Percentiles rank a stretch among this genome's conserved stretches.
Conservation (phyloP, 2,329 filamentous ascomycete genomes). For the Fusarium tuaranense region DNA sequence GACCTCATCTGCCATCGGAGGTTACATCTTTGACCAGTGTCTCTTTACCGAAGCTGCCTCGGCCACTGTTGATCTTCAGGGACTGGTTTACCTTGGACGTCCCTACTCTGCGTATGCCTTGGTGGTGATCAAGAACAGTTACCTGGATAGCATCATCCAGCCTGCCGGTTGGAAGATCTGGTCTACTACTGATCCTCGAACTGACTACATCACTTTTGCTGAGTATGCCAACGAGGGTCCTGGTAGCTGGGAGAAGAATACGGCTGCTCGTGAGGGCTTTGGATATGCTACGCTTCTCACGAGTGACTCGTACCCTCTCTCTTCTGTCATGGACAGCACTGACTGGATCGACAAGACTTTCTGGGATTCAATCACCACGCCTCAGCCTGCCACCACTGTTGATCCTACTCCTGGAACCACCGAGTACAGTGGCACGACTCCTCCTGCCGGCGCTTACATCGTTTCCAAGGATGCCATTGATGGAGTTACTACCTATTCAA, state of each 20-base stretch:
- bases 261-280: conserved; percentile 27
- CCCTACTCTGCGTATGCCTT: conserved; percentile 59
- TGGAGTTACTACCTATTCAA: conserved; percentile 39
- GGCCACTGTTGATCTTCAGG: conserved; percentile 40
- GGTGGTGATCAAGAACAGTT: conserved; percentile 61
- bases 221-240: conserved; percentile 70
- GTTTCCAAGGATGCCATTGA: conserved; percentile 49
- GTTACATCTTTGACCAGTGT: conserved; percentile 48
- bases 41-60: conserved; percentile 40
- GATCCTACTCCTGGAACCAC: conserved; percentile 34
- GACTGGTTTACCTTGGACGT: conserved; percentile 58
- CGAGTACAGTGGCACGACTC: conserved; percentile 54
- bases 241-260: conserved; percentile 41
- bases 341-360: conserved; percentile 41
- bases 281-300: conserved; percentile 37
- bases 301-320: conserved; percentile 31
- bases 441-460: conserved; percentile 53
- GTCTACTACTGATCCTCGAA: conserved; percentile 66
- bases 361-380: conserved; percentile 39
- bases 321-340: conserved; percentile 36
- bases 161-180: conserved; percentile 56
- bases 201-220: conserved; percentile 67
- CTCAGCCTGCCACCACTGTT: conserved; percentile 16
- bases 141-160: conserved; percentile 53
- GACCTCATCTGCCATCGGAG: conserved; percentile 41